Conservation (phyloP, 2,329 filamentous ascomycete genomes). For the Pezicula carpinea region DNA sequence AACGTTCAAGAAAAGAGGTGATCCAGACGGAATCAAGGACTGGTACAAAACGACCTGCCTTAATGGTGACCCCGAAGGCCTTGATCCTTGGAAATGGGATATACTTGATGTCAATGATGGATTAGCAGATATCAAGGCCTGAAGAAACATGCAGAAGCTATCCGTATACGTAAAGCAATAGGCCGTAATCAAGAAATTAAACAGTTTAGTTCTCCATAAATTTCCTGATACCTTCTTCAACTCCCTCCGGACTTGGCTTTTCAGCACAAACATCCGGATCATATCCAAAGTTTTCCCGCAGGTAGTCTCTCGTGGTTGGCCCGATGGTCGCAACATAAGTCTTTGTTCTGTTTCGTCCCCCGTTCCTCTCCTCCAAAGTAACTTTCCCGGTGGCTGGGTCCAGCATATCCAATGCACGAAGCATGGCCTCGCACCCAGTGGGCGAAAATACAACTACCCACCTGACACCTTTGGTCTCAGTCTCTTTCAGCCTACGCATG, state of each 20-base stretch:
- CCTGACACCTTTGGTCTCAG: slow-evolving; percentile 37
- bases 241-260: slow-evolving; percentile 75
- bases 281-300: slow-evolving; percentile 60
- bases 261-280: slow-evolving; percentile 76
- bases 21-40: not conserved
- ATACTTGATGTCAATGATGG: no score
- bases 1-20: not conserved
- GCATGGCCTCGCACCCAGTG: slow-evolving; percentile 57
- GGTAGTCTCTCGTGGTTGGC: slow-evolving; percentile 79
- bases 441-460: slow-evolving; percentile 77
- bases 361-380: slow-evolving; percentile 7
- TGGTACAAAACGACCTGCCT: not conserved
- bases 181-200: no score
- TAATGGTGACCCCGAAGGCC: no score
- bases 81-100: no score
- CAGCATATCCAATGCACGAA: slow-evolving; percentile 47
- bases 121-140: no score
- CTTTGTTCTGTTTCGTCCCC: slow-evolving; percentile 28
- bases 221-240: slow-evolving; percentile 60
- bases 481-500: slow-evolving; percentile 40
- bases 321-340: slow-evolving; percentile 83
- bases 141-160: no score
- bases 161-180: no score
- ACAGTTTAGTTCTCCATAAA: slow-evolving; percentile 13
- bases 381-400: slow-evolving; percentile 41